Percentiles rank a stretch among this genome's conserved stretches.
phyloP scores from a whole-genome alignment of 225 moss, liverwort and hornwort genomes.

The Physcomitrellopsis africana region DNA sequence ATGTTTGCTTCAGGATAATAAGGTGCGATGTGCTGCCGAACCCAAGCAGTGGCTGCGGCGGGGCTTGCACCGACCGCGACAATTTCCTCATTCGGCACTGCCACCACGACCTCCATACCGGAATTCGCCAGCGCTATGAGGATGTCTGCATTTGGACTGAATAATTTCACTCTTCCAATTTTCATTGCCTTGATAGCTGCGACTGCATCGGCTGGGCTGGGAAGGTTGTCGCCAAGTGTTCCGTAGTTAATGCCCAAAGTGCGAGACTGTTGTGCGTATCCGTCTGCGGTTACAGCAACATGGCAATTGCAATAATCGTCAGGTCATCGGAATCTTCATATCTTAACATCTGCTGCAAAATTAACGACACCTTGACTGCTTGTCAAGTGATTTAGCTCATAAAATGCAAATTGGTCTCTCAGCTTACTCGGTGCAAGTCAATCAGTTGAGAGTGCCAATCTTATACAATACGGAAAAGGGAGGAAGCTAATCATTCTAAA shows the following conservation, averaged over 20 bases:
- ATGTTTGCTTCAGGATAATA: constrained; percentile 36
- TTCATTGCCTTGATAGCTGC: constrained; percentile 35
- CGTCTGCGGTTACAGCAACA: constrained; percentile 5
- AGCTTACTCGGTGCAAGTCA: neutral
- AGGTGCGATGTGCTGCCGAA: constrained; percentile 20
- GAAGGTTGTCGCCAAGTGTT: constrained; percentile 47
- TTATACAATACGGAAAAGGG: too few relatives aligned
- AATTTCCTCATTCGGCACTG: constrained; percentile 38
- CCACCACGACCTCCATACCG: constrained; percentile 44
- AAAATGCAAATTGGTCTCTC: neutral
- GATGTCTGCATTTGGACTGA: constrained; percentile 28
- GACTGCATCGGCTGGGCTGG: constrained; percentile 31
- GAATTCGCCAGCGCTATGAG: constrained; percentile 48
- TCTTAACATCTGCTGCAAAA: neutral
- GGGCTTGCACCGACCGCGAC: constrained; percentile 29
- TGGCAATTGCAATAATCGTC: neutral
- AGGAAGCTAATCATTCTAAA: neutral
- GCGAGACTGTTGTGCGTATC: constrained; percentile 26
- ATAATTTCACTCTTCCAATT: constrained; percentile 45
- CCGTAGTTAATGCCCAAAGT: constrained; percentile 56
- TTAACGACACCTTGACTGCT: neutral
- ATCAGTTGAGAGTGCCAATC: neutral
- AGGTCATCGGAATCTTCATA: neutral
- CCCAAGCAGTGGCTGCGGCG: constrained; percentile 39
- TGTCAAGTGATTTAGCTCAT: neutral